These are phyloP conservation scores for Mediolabrus comicus DNA, from an alignment of 108 stramenopile genomes.

Conservation along the genomic window DNA sequence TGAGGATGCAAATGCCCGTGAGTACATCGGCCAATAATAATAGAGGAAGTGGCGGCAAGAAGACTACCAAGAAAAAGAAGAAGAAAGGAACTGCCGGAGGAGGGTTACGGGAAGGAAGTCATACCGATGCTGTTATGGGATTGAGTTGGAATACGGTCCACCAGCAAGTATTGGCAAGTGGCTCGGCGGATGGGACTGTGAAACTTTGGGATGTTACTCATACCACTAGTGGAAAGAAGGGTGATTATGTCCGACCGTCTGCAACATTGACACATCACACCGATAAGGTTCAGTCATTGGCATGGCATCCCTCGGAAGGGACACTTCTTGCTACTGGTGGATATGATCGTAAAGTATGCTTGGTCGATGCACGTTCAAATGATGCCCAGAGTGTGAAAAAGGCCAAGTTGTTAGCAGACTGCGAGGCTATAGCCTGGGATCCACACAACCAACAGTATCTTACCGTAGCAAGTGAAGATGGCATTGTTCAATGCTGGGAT, in stretches of 20 bases:
- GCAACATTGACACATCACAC: slow-evolving; percentile 92
- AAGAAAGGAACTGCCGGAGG: slow-evolving; percentile 32
- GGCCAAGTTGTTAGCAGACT: slow-evolving; percentile 73
- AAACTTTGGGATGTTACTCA: slow-evolving; percentile 95
- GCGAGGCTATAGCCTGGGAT: slow-evolving; percentile 91
- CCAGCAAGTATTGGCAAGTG: slow-evolving; percentile 93
- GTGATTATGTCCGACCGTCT: slow-evolving; percentile 51
- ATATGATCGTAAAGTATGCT: slow-evolving; percentile 84
- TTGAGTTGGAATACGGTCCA: slow-evolving; percentile 96
- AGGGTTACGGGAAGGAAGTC: slow-evolving; percentile 78
- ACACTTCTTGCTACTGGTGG: slow-evolving; percentile 91
- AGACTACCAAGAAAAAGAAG: slow-evolving; percentile 64
- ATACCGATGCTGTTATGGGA: slow-evolving; percentile 97
- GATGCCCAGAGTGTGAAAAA: slow-evolving; percentile 48
- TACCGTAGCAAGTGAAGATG: slow-evolving; percentile 90
- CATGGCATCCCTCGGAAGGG: slow-evolving; percentile 93
- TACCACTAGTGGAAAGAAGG: slow-evolving; percentile 37
- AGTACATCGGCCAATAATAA: slow-evolving; percentile 17
- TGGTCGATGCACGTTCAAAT: slow-evolving; percentile 79
- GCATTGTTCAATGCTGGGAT: slow-evolving; percentile 88
- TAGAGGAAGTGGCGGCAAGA: slow-evolving; percentile 14
- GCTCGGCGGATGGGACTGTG: slow-evolving; percentile 96
- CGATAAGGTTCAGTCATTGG: slow-evolving; percentile 94
- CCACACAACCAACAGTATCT: slow-evolving; percentile 76
- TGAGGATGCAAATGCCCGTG: slow-evolving; percentile 54